Evolutionary conservation across 2,329 filamentous ascomycete species (phyloP).

Genomic region (Pseudonectria buxi): DNA sequence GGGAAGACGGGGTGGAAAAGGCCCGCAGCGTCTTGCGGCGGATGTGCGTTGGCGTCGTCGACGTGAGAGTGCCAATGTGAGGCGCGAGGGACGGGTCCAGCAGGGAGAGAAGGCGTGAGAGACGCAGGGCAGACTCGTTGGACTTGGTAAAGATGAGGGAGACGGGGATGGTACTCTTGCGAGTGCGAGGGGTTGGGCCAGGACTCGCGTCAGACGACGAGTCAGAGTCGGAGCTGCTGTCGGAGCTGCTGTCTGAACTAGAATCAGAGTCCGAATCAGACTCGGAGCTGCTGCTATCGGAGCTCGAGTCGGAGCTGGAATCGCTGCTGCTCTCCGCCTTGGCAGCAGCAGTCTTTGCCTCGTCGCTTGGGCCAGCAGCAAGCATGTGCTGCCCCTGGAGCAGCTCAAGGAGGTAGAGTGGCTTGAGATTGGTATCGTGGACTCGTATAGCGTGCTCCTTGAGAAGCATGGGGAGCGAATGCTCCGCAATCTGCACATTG

Average conservation of each 20-base stretch:
- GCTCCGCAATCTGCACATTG: slow-evolving; percentile 38
- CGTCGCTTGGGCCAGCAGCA: slow-evolving; percentile 10
- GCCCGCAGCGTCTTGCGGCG: slow-evolving; percentile 60
- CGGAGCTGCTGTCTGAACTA: slow-evolving; percentile 27
- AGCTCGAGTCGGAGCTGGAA: slow-evolving; percentile 17
- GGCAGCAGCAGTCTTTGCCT: slow-evolving; percentile 1
- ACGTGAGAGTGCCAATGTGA: slow-evolving; percentile 65
- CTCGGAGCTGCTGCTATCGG: slow-evolving; percentile 13
- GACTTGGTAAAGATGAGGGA: slow-evolving; percentile 85
- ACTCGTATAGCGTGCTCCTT: slow-evolving; percentile 62
- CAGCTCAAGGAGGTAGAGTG: slow-evolving; percentile 76
- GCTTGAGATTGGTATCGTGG: slow-evolving; percentile 64
- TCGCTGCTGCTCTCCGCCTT: slow-evolving; percentile 21
- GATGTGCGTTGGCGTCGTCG: slow-evolving; percentile 65
- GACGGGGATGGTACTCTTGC: slow-evolving; percentile 29
- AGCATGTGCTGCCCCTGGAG: slow-evolving; percentile 51
- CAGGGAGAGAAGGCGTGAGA: slow-evolving; percentile 70
- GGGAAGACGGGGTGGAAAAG: slow-evolving; percentile 61
- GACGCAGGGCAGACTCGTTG: slow-evolving; percentile 78
- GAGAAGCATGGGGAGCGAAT: slow-evolving; percentile 55
- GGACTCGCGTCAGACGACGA: slow-evolving; percentile 14
- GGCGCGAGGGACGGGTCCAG: slow-evolving; percentile 53
- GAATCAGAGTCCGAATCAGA: slow-evolving; percentile 26
- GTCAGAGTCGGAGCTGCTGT: slow-evolving; percentile 29
- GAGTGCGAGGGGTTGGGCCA: slow-evolving; percentile 4